Conservation (phyloP, 2,329 filamentous ascomycete species). For the Nothophaeocryptopus gaeumannii region DNA sequence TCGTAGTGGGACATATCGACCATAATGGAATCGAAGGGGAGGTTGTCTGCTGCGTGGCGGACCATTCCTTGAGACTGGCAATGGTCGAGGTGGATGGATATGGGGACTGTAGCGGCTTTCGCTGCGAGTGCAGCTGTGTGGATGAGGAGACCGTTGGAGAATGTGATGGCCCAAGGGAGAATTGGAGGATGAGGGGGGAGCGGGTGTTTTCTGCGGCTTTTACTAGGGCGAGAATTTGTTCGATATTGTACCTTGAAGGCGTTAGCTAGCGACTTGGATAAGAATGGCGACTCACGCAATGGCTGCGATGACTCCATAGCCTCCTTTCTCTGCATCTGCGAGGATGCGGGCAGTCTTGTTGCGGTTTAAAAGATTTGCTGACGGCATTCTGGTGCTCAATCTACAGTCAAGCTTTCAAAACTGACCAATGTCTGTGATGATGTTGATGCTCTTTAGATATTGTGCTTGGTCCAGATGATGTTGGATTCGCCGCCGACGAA, state of each 20-base stretch:
- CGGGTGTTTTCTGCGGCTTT: slow-evolving; percentile 30
- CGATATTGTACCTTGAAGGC: slow-evolving; percentile 22
- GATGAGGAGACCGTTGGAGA: slow-evolving; percentile 27
- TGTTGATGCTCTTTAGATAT: too few species aligned
- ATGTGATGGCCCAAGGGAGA: slow-evolving; percentile 32
- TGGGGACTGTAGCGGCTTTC: slow-evolving; percentile 25
- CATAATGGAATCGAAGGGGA: slow-evolving; percentile 35
- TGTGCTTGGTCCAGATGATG: background rate
- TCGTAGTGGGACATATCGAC: slow-evolving; percentile 37
- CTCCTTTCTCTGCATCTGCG: slow-evolving; percentile 21
- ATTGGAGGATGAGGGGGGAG: slow-evolving; percentile 30
- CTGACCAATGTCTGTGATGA: too few species aligned
- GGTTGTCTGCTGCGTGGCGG: slow-evolving; percentile 23
- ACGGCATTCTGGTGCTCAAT: background rate
- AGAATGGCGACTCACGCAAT: slow-evolving; percentile 17
- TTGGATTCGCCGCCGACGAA: background rate
- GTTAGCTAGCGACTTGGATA: background rate
- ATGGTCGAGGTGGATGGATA: slow-evolving; percentile 34
- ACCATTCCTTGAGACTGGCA: slow-evolving; percentile 25
- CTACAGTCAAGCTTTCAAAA: too few species aligned
- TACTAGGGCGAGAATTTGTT: slow-evolving; percentile 29
- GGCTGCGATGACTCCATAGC: slow-evolving; percentile 24
- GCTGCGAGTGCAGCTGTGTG: slow-evolving; percentile 27
- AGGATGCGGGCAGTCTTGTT: slow-evolving; percentile 24
- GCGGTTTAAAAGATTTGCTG: background rate